Evolutionary conservation across 2,329 filamentous ascomycete genomes (phyloP), one percentile per base, ranked within the genome.

Genomic region (Sporothrix protearum): DNA sequence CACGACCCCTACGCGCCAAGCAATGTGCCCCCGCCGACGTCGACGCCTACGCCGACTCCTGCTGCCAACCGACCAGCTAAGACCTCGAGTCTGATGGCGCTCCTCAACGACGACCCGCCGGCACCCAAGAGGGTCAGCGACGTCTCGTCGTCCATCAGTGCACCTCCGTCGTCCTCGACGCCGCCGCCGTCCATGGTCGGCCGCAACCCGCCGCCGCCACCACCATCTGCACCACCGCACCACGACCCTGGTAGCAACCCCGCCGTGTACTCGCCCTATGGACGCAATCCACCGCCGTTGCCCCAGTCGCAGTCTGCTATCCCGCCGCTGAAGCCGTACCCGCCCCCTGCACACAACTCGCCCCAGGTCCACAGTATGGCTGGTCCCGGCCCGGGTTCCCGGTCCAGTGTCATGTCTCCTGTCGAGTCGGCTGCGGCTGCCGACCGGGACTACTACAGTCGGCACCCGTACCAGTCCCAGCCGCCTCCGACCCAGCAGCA

Each of bases 21-120:
- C 71, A 61, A 57, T 66, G 67, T 77, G n/a, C 80, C 81, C 2
- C 81, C 81, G 9, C 78, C 81, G 1, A 28, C 72, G 19, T 47
- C 67, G 36, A 77, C 82, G 28, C 8, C 45, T 22, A 79, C 82
- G 51, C 77, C 85, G 14, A 45, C 47, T 25, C 67, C 67, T 22
- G 55, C 22, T 9, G 42, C 36, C 63, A 59, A 22, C 59, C 47
- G 74, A 83, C 57, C n/a, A 8, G 49, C 85, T n/a, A 90, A 89
- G 80, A 88, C 85, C 8, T 89, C 87, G 16, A 90, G 82, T 74
- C 84, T 91, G 73, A 88, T 89, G 84, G 87, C 87, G 0, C 78
- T 91, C 73, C 81, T 91, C 2, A 89, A 89, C 75, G 87, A 89
- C 73, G 88, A 89, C 69, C 83, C 85, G n/a, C 80, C 83, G 1